These are phyloP conservation scores for Aspergillus ostianus DNA, from an alignment of 495 filamentous ascomycete species.

Conservation along the genomic window DNA sequence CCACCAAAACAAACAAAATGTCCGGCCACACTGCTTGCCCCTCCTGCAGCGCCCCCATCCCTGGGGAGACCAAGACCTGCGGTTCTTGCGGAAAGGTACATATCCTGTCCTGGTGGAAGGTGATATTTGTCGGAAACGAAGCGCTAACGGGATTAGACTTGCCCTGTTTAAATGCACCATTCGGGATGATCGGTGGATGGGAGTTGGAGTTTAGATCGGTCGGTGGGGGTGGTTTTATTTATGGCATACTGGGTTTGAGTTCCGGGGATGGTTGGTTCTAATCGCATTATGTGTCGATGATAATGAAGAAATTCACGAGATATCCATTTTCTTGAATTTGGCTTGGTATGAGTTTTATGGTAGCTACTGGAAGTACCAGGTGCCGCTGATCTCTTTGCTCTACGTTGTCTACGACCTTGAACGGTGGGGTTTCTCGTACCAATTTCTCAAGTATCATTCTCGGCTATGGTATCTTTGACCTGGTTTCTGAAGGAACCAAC, in stretches of 20 bases:
- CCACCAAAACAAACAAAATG: conserved; percentile 17
- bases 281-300: too few species aligned
- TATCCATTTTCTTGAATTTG: too few species aligned
- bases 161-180: conserved; percentile 26
- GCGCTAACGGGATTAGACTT: conserved; percentile 21
- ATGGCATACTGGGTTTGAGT: too few species aligned
- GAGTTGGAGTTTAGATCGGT: not conserved
- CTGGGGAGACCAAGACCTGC: conserved; percentile 34
- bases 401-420: too few species aligned
- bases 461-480: too few species aligned
- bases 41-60: conserved; percentile 31
- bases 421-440: too few species aligned
- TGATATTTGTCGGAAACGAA: not conserved
- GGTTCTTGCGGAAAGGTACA: conserved; percentile 34
- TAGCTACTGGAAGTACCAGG: not conserved
- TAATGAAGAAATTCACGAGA: not conserved
- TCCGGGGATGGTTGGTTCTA: too few species aligned
- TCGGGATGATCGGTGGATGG: not conserved
- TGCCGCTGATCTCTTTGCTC: not conserved
- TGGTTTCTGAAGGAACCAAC: too few species aligned
- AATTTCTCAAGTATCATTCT: too few species aligned
- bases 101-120: not conserved
- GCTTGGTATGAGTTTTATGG: too few species aligned
- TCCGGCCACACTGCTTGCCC: conserved; percentile 33
- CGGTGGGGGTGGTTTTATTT: conserved; percentile 1